A percentile compares a stretch with the other conserved stretches of the same genome.
These are phyloP conservation scores for Tricladium varicosporioides DNA, from an alignment of 2,329 filamentous ascomycete species.

Conservation along the genomic window DNA sequence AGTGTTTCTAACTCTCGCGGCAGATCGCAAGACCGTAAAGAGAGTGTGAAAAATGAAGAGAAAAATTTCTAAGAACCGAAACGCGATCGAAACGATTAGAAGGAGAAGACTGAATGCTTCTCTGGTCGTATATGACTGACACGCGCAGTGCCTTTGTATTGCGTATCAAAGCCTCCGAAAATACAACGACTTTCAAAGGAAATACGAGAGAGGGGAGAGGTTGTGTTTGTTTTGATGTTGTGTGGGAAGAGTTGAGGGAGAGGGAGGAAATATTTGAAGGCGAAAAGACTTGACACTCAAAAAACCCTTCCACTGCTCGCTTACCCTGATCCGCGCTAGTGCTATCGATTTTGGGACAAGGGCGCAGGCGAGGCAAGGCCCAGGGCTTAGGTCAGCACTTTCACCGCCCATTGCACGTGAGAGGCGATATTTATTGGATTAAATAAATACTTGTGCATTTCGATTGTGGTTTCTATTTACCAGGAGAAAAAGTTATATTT, in stretches of 20 bases:
- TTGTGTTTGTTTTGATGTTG: constrained; percentile 15
- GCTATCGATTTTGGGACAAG: constrained; percentile 1
- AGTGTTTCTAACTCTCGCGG: constrained; percentile 18
- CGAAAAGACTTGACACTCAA: constrained; percentile 20
- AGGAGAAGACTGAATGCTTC: constrained; percentile 25
- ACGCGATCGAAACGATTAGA: constrained; percentile 31
- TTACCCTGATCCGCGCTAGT: constrained; percentile 2
- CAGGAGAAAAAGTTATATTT: too few species aligned
- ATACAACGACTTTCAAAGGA: constrained; percentile 44
- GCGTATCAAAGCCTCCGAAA: constrained; percentile 39
- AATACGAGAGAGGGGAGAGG: constrained; percentile 30
- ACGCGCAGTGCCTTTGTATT: not conserved
- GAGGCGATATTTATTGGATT: too few species aligned
- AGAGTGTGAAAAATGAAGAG: constrained; percentile 21
- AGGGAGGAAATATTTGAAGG: constrained; percentile 27
- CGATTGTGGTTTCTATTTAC: too few species aligned
- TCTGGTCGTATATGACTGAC: constrained; percentile 5
- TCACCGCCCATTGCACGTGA: too few species aligned
- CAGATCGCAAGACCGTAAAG: constrained; percentile 29
- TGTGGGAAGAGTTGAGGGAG: constrained; percentile 15
- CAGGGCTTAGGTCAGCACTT: not conserved
- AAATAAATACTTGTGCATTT: too few species aligned
- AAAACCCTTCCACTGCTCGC: constrained; percentile 9
- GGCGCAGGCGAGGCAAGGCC: too few species aligned
- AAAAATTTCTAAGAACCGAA: constrained; percentile 30